Evolutionary conservation across 495 filamentous ascomycete genomes (phyloP), one percentile per base, ranked within the genome.

Genomic region (Xylaria intraflava): DNA sequence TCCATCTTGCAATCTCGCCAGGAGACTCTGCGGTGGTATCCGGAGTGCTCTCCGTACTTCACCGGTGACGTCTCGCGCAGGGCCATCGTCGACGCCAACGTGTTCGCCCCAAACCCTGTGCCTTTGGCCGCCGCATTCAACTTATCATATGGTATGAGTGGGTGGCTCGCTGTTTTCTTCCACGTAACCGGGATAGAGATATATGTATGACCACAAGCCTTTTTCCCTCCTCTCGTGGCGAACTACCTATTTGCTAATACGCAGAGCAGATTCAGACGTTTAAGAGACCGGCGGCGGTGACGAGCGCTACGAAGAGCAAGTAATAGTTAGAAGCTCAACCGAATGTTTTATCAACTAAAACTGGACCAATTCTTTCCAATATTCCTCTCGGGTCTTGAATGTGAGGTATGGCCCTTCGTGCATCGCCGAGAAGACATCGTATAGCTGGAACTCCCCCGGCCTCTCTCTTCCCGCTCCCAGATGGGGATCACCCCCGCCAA

Each of bases 351-450:
- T n/a, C n/a, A n/a, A n/a, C n/a, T n/a, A 19, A 29, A 11, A n/a
- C 16, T 3, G 7, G 14, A 3, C 24, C 42, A 17, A 24, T 24
- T 16, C 27, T 45, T 19, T 22, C 27, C 44, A 46, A 14, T 46
- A 20, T 2, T 46, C 44, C 26, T 11, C 53, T 24, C 53, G 11
- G 8, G 26, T 16, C 6, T 29, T 30, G 27, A 55, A 55, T 20
- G 19, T 11, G 1, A 55, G 36, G 10, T 48, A 33, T 10, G 53
- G 53, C 7, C 53, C 53, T 11, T 55, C 45, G 22, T 55, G 45
- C 23, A 12, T 43, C 6, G 45, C 9, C 9, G 23, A 17, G 36
- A 55, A 41, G 53, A 30, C 20, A 20, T 51, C 48, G 16, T 41
- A 31, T 4, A 41, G 9, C 22, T 51, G 48, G 24, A 41, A 41